These are phyloP conservation scores for Herpotrichia juniperi DNA, from an alignment of 2,329 filamentous ascomycete species.

Conservation along the genomic window DNA sequence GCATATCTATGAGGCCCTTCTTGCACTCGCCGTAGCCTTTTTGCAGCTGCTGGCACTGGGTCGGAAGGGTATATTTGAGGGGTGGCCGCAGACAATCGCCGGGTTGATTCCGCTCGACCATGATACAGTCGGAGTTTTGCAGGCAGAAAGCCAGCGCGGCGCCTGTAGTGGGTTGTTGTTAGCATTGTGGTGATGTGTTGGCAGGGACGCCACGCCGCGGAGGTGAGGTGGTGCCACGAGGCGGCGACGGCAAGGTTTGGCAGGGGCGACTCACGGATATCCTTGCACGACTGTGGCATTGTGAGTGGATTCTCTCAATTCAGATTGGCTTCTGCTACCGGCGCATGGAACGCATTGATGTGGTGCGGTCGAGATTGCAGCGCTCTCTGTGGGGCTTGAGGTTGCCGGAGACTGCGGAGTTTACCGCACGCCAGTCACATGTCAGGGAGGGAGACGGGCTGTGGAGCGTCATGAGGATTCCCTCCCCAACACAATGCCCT, in stretches of 20 bases:
- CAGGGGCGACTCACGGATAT: constrained; percentile 74
- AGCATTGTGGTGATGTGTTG: neutral
- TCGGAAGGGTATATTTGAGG: constrained; percentile 80
- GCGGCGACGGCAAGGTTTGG: neutral
- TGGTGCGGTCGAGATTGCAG: neutral
- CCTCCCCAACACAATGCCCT: constrained; percentile 8
- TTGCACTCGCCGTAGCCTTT: constrained; percentile 93
- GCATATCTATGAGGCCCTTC: constrained; percentile 96
- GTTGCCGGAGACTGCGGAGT: neutral
- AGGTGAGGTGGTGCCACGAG: neutral
- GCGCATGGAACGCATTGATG: constrained; percentile 13
- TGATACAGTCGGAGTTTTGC: constrained; percentile 94
- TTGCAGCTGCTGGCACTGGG: constrained; percentile 88
- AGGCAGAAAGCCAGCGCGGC: constrained; percentile 92
- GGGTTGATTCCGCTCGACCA: constrained; percentile 85
- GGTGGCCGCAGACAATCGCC: constrained; percentile 87
- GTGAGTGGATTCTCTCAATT: constrained; percentile 10
- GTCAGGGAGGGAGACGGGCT: neutral
- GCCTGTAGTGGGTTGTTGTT: constrained; percentile 60
- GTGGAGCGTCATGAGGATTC: constrained; percentile 6
- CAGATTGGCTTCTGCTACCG: constrained; percentile 12
- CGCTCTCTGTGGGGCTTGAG: too few species aligned
- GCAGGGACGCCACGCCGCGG: too few species aligned
- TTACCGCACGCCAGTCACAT: constrained; percentile 3
- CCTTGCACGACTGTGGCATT: constrained; percentile 97